Conservation (phyloP, 1,284 basidiomycete species). For the Cryptococcus sp. region DNA sequence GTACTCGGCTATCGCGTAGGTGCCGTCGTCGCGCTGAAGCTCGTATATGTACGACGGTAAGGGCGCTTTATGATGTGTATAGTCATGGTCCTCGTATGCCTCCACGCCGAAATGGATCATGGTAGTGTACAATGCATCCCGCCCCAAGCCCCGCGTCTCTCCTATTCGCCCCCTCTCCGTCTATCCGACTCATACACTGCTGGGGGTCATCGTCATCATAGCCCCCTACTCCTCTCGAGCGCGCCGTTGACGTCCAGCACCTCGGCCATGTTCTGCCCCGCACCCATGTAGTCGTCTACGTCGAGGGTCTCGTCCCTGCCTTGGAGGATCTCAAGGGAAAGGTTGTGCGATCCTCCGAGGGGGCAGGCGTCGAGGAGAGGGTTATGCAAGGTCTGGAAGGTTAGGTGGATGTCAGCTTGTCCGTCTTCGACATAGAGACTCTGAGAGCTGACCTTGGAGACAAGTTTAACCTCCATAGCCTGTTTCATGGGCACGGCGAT, state of each 20-base stretch:
- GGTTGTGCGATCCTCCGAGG: constrained; percentile 57
- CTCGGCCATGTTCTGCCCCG: constrained; percentile 28
- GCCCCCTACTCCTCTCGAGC: constrained; percentile 45
- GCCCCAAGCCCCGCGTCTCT: too few relatives aligned
- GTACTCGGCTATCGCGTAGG: constrained; percentile 18
- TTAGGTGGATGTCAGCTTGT: background rate
- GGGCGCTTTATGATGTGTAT: background rate
- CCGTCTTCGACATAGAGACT: background rate
- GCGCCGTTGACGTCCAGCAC: constrained; percentile 40
- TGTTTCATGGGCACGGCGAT: constrained; percentile 81
- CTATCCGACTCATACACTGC: background rate
- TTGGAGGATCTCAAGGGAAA: constrained; percentile 85
- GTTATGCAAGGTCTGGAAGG: constrained; percentile 41
- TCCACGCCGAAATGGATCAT: too few relatives aligned
- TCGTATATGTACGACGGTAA: background rate
- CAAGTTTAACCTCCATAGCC: constrained; percentile 91
- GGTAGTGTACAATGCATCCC: too few relatives aligned
- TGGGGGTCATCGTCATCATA: constrained; percentile 18
- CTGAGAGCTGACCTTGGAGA: constrained; percentile 61
- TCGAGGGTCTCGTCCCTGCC: constrained; percentile 81
- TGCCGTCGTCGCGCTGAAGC: background rate
- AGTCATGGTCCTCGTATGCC: background rate
- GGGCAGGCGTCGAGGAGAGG: constrained; percentile 40
- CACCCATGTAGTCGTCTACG: constrained; percentile 64
- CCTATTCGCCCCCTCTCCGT: too few relatives aligned